Evolutionary conservation across 306 rosid genomes (phyloP).

Genomic region (Malus orientalis): DNA sequence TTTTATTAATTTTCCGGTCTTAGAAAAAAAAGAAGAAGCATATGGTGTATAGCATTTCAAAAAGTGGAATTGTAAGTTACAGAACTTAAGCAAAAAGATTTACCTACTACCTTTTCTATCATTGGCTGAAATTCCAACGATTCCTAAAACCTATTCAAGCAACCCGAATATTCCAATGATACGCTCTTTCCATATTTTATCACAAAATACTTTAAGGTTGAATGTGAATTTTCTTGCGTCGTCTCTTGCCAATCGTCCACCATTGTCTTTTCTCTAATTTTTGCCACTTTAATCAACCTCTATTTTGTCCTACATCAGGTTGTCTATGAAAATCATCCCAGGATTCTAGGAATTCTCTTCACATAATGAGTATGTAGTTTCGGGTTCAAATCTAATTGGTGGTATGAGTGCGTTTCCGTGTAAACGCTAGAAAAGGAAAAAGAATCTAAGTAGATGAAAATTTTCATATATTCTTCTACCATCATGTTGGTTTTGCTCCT

Average conservation of each 20-base stretch:
- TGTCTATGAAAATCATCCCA: neutral
- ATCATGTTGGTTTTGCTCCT: neutral
- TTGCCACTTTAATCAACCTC: too few species aligned
- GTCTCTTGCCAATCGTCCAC: too few species aligned
- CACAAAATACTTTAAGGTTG: too few species aligned
- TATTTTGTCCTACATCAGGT: neutral
- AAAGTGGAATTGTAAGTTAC: neutral
- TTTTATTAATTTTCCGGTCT: neutral
- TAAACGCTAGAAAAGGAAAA: neutral
- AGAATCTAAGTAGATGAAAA: neutral
- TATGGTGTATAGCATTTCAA: neutral
- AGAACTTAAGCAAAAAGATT: neutral
- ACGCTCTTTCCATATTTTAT: too few species aligned
- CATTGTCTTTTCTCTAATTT: too few species aligned
- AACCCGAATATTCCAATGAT: too few species aligned
- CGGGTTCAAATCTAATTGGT: neutral
- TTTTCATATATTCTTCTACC: neutral
- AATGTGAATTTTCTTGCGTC: too few species aligned
- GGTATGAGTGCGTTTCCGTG: neutral
- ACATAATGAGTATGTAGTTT: neutral
- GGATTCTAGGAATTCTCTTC: neutral
- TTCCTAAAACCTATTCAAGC: too few species aligned
- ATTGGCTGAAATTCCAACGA: neutral
- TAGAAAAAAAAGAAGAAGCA: neutral
- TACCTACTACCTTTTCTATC: neutral